These are phyloP conservation scores for Sphagnum contortum DNA, from an alignment of 225 moss, liverwort and hornwort species.

Conservation along the genomic window DNA sequence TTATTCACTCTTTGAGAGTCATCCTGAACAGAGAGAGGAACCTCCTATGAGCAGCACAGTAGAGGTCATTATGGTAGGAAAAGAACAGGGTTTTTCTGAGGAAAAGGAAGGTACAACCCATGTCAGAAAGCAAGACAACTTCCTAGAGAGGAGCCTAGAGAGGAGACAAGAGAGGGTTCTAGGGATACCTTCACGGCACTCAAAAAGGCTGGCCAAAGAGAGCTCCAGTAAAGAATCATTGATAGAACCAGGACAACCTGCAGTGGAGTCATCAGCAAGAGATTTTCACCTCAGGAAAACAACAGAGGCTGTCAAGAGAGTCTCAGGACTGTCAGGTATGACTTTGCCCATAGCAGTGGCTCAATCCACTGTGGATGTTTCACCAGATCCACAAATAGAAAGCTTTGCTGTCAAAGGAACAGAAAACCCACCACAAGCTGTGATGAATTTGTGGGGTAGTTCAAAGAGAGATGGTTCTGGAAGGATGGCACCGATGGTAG, in stretches of 20 bases:
- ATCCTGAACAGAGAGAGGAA: constrained; percentile 14
- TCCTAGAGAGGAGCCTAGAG: constrained; percentile 12
- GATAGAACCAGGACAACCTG: constrained; percentile 11
- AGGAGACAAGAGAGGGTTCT: constrained; percentile 10
- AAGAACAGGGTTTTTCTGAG: too few relatives aligned
- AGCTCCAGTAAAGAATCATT: constrained; percentile 2
- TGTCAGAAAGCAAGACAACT: background rate
- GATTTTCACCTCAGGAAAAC: constrained; percentile 6
- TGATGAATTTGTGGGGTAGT: constrained; percentile 6
- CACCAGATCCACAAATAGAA: background rate
- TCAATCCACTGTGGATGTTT: too few relatives aligned
- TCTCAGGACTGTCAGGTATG: too few relatives aligned
- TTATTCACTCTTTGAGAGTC: constrained; percentile 13
- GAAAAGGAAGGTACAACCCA: too few relatives aligned
- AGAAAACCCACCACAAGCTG: constrained; percentile 9
- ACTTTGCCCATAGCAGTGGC: too few relatives aligned
- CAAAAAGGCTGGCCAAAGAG: constrained; percentile 18
- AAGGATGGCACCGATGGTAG: constrained; percentile 2
- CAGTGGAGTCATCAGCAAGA: constrained; percentile 9
- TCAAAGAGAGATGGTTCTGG: constrained; percentile 8
- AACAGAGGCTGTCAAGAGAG: background rate
- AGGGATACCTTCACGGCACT: constrained; percentile 12
- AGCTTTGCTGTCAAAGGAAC: background rate
- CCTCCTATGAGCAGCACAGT: constrained; percentile 14
- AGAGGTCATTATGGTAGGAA: background rate